Conservation (phyloP, 139 green algal genomes). For the Chlamydomonas schloesseri region DNA sequence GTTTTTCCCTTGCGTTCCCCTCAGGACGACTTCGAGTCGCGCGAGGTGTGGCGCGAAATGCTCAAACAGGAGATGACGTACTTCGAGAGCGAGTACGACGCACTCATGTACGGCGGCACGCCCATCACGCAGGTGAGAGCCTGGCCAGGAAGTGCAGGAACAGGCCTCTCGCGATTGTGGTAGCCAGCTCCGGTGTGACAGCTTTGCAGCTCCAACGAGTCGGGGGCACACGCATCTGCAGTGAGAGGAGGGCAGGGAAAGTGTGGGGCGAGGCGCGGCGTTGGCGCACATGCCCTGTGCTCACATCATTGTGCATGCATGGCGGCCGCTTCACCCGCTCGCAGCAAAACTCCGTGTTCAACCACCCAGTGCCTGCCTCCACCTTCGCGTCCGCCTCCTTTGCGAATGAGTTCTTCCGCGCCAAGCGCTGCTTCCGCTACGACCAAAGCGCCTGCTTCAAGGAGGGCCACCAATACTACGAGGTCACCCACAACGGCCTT, state of each 20-base stretch:
- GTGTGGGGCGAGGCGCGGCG: too few relatives aligned
- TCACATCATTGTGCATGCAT: too few relatives aligned
- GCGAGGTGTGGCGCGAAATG: slow-evolving; percentile 18
- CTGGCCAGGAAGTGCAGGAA: too few relatives aligned
- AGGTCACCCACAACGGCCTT: not conserved
- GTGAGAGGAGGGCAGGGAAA: too few relatives aligned
- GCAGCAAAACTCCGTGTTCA: not conserved
- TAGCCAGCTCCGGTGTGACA: too few relatives aligned
- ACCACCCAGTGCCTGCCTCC: not conserved
- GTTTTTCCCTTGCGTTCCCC: too few relatives aligned
- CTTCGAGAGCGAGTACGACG: slow-evolving; percentile 37
- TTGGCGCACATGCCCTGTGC: too few relatives aligned
- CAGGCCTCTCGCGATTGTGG: too few relatives aligned
- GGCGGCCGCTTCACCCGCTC: too few relatives aligned
- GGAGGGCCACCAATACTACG: not conserved
- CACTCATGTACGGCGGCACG: slow-evolving; percentile 31
- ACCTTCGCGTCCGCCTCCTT: slow-evolving; percentile 32
- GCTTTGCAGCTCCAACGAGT: too few relatives aligned
- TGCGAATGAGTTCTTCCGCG: slow-evolving; percentile 25
- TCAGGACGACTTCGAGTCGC: not conserved
- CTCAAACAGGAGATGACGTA: not conserved
- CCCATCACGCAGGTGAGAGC: slow-evolving; percentile 7
- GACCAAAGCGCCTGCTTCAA: not conserved
- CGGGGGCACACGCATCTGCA: too few relatives aligned
- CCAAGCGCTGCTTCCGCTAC: slow-evolving; percentile 26